Base-by-base conservation (phyloP, 1,284 basidiomycete genomes). In the Heterobasidion irregulare region DNA sequence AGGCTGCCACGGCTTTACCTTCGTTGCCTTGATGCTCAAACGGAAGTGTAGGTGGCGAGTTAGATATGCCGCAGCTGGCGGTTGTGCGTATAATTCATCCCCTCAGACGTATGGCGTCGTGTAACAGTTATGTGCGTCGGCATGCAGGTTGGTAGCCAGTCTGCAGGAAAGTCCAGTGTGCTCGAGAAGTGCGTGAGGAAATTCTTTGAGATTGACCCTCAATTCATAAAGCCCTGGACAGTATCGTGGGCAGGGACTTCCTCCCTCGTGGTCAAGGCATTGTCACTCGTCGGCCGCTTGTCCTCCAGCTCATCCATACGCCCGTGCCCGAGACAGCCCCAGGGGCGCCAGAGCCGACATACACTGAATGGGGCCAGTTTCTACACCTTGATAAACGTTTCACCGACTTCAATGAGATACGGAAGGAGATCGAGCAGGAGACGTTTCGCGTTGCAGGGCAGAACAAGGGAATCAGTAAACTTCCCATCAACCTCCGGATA, bases 371-470 rank as follows among this genome's bases (percentile, higher is more conserved):
- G 83, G 96, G 85, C 53, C 96, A 99, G 71, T 99, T 99, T 71
- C 79, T 98, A 35, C 96, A 99, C 71, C 79, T 96, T 59, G 94
- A 98, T 79, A 93, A 93, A 68, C 84, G 91, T 52, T 98, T 96
- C 72, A 95, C 93, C 49, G 95, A 98, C 68, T 98, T 97, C 68
- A 78, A 82, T 54, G 95, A 98, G 64, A 91, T 99, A 62, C 81
- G 94, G 43, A 89, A 89, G 62, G 97, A 99, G 75, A 99, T 99
- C 61, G 96, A 99, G 72, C 91, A 94, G 68, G 97, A 99, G 77
- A 99, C 97, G 2, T 95, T 90, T 70, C 79, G 96, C 47, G 96
- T 99, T 33, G 96, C 97, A 0, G 96, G 96, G 0, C 95, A 98
- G 77, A 99, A 99, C 74, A 99, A 98, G 75, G 96, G 97, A 53